These are phyloP conservation scores for Paecilomyces dactylethromorphus DNA, from an alignment of 2,329 filamentous ascomycete species.

Conservation along the genomic window DNA sequence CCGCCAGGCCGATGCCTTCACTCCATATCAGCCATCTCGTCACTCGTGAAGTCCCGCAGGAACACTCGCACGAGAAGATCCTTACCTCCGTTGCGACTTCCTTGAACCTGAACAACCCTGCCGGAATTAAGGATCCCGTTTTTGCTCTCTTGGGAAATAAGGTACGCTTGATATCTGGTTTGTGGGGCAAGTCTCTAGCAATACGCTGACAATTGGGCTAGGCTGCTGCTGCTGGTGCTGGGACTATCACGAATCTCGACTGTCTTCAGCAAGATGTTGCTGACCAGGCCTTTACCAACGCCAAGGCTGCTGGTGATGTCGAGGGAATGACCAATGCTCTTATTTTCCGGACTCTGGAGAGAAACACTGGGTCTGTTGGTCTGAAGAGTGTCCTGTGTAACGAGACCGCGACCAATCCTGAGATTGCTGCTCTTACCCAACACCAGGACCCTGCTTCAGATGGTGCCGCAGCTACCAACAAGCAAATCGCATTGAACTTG, in stretches of 20 bases:
- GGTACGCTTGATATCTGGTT: slow-evolving; percentile 5
- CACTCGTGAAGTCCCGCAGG: slow-evolving; percentile 50
- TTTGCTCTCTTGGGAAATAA: slow-evolving; percentile 50
- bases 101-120: slow-evolving; percentile 43
- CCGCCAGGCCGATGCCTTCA: not conserved
- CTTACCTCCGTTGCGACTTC: slow-evolving; percentile 39
- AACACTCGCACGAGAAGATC: slow-evolving; percentile 50
- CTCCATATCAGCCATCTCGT: not conserved
- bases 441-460: slow-evolving; percentile 62
- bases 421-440: slow-evolving; percentile 58
- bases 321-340: slow-evolving; percentile 50
- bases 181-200: not conserved
- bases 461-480: slow-evolving; percentile 53
- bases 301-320: slow-evolving; percentile 47
- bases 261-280: slow-evolving; percentile 54
- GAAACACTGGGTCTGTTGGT: slow-evolving; percentile 55
- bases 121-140: slow-evolving; percentile 42
- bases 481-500: slow-evolving; percentile 53
- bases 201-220: not conserved
- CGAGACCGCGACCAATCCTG: slow-evolving; percentile 54
- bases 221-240: slow-evolving; percentile 44
- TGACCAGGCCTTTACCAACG: slow-evolving; percentile 56
- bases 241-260: slow-evolving; percentile 46
- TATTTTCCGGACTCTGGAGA: slow-evolving; percentile 50
- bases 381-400: slow-evolving; percentile 52